Evolutionary conservation across 805 yeast genomes (phyloP), one percentile per base, ranked within the genome.

Genomic region (Pichia paraexigua): DNA sequence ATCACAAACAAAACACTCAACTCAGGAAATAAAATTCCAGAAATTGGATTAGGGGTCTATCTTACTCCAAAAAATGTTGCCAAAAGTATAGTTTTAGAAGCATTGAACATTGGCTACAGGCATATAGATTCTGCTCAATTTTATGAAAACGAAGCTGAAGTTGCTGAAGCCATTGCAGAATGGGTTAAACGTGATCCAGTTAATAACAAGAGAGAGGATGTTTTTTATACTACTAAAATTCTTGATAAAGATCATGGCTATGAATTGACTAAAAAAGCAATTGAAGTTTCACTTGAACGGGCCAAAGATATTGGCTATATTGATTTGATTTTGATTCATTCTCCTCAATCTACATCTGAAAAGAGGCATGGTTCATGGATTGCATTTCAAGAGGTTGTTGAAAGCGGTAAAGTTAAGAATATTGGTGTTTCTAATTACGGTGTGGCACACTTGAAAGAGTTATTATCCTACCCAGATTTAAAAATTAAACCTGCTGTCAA

Each of bases 381-480:
- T 45, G 83, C 81, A 5, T 67, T 82, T 58, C 79, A 82, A 64
- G 78, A 79, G 50, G 75, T 74, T 5, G 80, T 76, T 10, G 73
- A 67, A 39, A 62, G 65, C 7, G 83, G 83, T 17, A 64, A 59
- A 44, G 72, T 80, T 18, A 71, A 70, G 54, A 69, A 68, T 45
- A 76, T 83, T 52, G 88, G 88, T 25, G 85, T 83, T 15, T 79
- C 85, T 25, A 83, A 82, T 64, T 83, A 73, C 59, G 85, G 83
- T 18, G 61, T 68, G 17, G 68, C 70, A 41, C 86, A 82, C 60
- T 56, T 83, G 27, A 15, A 51, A 25, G 54, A 47, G 25, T 63
- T 83, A 20, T 59, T 75, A 39, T 58, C 59, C 4, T 76, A 78
- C 73, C 61, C 62, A 9, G 75, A 68, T 3, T 66, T 80, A 30